Conservation (phyloP, 2,329 filamentous ascomycete genomes). For the Xylariaceae sp. region DNA sequence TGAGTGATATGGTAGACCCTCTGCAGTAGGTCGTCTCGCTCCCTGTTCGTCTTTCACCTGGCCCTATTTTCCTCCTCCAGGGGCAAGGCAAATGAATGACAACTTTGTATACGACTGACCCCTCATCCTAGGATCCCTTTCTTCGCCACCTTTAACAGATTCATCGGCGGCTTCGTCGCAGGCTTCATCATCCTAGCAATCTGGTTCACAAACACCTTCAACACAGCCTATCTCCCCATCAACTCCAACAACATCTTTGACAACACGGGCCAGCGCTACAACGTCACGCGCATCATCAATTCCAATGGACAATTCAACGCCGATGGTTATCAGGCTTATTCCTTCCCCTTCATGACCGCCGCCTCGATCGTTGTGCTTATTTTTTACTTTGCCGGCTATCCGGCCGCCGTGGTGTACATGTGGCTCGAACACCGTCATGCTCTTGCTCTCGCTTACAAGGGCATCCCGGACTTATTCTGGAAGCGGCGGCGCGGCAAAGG, state of each 20-base stretch:
- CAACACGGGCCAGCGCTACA: slow-evolving; percentile 45
- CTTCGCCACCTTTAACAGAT: slow-evolving; percentile 59
- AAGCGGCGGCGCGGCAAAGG: no score
- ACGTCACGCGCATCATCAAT: slow-evolving; percentile 34
- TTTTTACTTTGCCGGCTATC: slow-evolving; percentile 24
- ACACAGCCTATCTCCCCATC: slow-evolving; percentile 48
- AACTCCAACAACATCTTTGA: slow-evolving; percentile 50
- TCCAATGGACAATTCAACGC: slow-evolving; percentile 41
- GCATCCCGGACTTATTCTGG: neutral
- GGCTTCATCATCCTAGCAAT: slow-evolving; percentile 53
- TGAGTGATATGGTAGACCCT: slow-evolving; percentile 21
- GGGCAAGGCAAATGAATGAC: no score
- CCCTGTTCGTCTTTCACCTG: no score
- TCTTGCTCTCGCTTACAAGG: slow-evolving; percentile 28
- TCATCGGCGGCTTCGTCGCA: slow-evolving; percentile 53
- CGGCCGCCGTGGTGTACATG: neutral
- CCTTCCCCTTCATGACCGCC: slow-evolving; percentile 48
- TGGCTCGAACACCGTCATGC: slow-evolving; percentile 50
- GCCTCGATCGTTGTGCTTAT: slow-evolving; percentile 45
- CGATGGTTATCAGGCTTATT: slow-evolving; percentile 46
- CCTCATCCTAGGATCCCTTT: slow-evolving; percentile 47
- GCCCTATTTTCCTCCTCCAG: no score
- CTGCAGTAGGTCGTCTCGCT: neutral
- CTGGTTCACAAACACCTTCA: slow-evolving; percentile 57
- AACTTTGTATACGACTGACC: no score